These are phyloP conservation scores for Schizothecium vesticola DNA, from an alignment of 495 filamentous ascomycete genomes.

Conservation along the genomic window DNA sequence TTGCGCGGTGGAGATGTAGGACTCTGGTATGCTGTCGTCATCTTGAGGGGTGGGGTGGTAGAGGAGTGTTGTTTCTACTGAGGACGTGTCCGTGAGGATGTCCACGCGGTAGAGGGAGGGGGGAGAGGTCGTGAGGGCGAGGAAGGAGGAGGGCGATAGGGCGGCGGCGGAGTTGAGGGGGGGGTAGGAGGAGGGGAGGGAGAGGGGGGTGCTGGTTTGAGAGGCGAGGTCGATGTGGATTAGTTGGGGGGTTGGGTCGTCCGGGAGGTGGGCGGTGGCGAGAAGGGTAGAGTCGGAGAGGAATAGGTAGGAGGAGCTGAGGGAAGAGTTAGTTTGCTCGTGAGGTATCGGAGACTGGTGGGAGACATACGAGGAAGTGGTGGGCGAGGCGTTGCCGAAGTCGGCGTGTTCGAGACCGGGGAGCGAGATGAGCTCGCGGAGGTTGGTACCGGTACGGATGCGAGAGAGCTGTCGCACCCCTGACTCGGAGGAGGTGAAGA, in stretches of 20 bases:
- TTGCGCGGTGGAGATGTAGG: conserved; percentile 29
- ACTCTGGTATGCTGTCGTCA: conserved; percentile 18
- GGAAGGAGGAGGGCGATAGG: conserved; percentile 20
- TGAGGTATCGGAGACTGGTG: not conserved
- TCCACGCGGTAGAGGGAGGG: conserved; percentile 23
- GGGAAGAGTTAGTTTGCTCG: not conserved
- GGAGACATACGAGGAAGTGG: not conserved
- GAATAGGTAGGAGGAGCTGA: conserved; percentile 33
- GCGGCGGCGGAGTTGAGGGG: conserved; percentile 14
- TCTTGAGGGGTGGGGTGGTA: conserved; percentile 12
- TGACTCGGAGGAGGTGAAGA: conserved; percentile 37
- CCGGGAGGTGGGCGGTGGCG: conserved; percentile 28
- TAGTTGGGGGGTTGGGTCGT: conserved; percentile 20
- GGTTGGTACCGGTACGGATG: not conserved
- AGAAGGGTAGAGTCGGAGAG: conserved; percentile 34
- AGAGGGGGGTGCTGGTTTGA: conserved; percentile 10
- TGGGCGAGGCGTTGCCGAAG: conserved; percentile 27
- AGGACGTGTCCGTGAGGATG: conserved; percentile 3
- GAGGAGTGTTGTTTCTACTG: conserved; percentile 8
- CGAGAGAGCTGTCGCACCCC: conserved; percentile 42
- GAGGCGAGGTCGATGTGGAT: conserved; percentile 28
- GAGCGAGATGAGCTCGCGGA: conserved; percentile 20
- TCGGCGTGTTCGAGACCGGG: conserved; percentile 36
- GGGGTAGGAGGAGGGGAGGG: conserved; percentile 11
- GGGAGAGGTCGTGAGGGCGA: conserved; percentile 21